A percentile compares a stretch with the other conserved stretches of the same genome.
Conservation (phyloP, 345 rosid genomes). For the Ceriops decandra region DNA sequence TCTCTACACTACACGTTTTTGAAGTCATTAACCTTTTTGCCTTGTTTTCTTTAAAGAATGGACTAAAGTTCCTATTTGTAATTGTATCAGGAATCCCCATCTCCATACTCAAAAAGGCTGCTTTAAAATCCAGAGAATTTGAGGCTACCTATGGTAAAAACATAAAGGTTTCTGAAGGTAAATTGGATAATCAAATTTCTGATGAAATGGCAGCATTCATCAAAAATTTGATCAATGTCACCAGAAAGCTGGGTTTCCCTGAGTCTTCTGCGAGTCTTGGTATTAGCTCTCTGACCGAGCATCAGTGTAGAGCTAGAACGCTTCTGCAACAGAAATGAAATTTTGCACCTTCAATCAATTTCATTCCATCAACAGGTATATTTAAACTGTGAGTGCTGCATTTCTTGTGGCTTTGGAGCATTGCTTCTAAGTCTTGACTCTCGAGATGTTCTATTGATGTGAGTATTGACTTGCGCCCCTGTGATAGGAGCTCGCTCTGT, state of each 20-base stretch:
- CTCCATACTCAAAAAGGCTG: conserved; percentile 58
- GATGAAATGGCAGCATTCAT: conserved; percentile 32
- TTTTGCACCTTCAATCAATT: not conserved
- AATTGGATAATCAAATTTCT: conserved; percentile 3
- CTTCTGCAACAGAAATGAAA: conserved; percentile 36
- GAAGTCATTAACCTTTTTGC: not conserved
- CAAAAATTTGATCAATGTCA: conserved; percentile 33
- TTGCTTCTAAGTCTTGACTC: conserved; percentile 3
- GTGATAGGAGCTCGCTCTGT: too few relatives aligned
- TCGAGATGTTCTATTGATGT: not conserved
- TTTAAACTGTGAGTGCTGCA: not conserved
- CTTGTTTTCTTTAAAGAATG: not conserved
- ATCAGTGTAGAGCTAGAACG: conserved; percentile 47
- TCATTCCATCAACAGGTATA: not conserved
- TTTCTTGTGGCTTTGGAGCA: not conserved
- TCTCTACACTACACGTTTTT: not conserved
- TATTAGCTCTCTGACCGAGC: conserved; percentile 28
- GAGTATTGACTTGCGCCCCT: not conserved
- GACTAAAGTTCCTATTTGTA: conserved; percentile 9
- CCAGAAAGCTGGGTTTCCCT: conserved; percentile 10
- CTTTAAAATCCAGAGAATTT: conserved; percentile 63
- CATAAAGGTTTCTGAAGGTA: conserved; percentile 18
- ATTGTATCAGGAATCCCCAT: conserved; percentile 68
- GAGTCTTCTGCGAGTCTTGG: conserved; percentile 18
- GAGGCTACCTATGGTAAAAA: conserved; percentile 54